Percentiles rank a stretch among this genome's conserved stretches.
phyloP scores from a whole-genome alignment of 306 rosid species.

The Ziziphus jujuba region DNA sequence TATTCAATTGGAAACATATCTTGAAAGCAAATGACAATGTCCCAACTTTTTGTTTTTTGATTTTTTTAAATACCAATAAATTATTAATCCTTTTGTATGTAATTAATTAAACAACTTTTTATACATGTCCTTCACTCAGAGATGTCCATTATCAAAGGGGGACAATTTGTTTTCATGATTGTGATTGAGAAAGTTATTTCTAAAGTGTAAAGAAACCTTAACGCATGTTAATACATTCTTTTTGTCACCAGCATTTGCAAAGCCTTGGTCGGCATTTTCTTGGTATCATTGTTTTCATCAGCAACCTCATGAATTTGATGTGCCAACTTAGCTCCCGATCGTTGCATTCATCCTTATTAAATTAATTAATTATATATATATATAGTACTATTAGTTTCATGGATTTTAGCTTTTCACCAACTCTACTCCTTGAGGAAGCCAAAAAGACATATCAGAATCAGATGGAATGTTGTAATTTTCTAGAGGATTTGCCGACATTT shows the following conservation, averaged over 20 bases:
- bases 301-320: slow-evolving; percentile 11
- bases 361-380: no score
- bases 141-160: background rate
- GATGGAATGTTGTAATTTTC: background rate
- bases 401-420: slow-evolving; percentile 1
- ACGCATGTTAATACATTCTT: background rate
- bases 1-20: background rate
- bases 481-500: slow-evolving; percentile 14
- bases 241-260: background rate
- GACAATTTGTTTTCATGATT: background rate
- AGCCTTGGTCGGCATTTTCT: slow-evolving; percentile 3
- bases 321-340: slow-evolving; percentile 13
- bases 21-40: background rate
- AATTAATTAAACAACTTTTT: no score
- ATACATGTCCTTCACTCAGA: no score
- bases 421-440: background rate
- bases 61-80: background rate
- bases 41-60: no score
- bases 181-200: background rate
- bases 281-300: background rate
- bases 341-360: background rate
- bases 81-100: background rate
- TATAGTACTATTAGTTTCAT: background rate
- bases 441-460: background rate
- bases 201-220: background rate